Conservation (phyloP, 1,284 basidiomycete genomes). For the Hemileia vastatrix region DNA sequence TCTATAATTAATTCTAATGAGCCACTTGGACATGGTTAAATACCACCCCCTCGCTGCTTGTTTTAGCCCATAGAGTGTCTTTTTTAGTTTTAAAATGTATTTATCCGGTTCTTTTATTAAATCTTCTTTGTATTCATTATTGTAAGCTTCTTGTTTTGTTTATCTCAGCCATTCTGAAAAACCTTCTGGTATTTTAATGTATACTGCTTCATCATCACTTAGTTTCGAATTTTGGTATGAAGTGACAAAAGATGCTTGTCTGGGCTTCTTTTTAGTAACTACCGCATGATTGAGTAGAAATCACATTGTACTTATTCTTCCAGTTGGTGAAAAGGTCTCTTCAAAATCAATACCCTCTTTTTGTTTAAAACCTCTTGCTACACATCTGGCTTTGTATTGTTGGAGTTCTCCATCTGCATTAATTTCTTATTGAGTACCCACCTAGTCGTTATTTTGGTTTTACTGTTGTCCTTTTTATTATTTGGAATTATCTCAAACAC, state of each 20-base stretch:
- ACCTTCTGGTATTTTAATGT: slow-evolving; percentile 6
- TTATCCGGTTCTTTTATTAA: too few relatives aligned
- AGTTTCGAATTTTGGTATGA: slow-evolving; percentile 5
- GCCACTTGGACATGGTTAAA: not conserved
- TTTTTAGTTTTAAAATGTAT: not conserved
- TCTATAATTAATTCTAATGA: not conserved
- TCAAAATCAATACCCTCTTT: slow-evolving; percentile 15
- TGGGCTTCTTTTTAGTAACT: not conserved
- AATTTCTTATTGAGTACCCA: slow-evolving; percentile 8
- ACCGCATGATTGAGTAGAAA: not conserved
- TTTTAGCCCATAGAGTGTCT: not conserved
- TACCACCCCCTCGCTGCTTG: not conserved
- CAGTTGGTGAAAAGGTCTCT: slow-evolving; percentile 19
- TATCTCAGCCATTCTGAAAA: slow-evolving; percentile 16
- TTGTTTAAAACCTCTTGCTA: slow-evolving; percentile 18
- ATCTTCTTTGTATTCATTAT: slow-evolving; percentile 1
- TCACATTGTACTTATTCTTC: slow-evolving; percentile 7
- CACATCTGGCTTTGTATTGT: slow-evolving; percentile 13
- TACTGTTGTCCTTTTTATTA: not conserved
- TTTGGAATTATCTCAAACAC: slow-evolving; percentile 13
- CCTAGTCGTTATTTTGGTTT: slow-evolving; percentile 11
- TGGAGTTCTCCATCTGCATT: slow-evolving; percentile 6
- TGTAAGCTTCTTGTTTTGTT: slow-evolving; percentile 9
- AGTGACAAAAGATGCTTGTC: slow-evolving; percentile 14
- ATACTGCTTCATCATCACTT: slow-evolving; percentile 7